These are phyloP conservation scores for Paramecium pentaurelia DNA, from an alignment of 73 alveolate genomes.

Conservation along the genomic window DNA sequence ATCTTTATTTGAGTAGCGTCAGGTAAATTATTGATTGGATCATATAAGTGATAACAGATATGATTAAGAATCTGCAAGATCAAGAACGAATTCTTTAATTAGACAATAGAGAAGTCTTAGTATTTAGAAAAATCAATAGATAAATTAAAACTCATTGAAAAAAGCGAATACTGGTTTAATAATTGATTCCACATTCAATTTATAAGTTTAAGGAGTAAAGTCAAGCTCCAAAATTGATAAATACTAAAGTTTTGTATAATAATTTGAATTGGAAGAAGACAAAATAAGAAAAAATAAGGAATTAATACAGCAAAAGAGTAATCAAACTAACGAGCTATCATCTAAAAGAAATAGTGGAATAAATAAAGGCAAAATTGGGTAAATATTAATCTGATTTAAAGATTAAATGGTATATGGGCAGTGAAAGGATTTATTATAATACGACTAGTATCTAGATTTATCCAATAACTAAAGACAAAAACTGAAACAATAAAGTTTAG, in stretches of 20 bases:
- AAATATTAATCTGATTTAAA: background rate
- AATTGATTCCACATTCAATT: background rate
- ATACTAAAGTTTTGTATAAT: background rate
- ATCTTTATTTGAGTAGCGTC: background rate
- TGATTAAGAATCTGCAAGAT: background rate
- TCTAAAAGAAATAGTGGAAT: background rate
- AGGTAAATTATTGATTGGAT: background rate
- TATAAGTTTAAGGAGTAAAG: background rate
- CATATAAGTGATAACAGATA: background rate
- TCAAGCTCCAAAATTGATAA: background rate
- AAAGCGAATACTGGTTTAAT: background rate
- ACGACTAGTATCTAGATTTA: slow-evolving; percentile 7
- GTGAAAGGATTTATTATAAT: background rate
- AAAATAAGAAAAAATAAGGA: background rate
- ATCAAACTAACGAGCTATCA: background rate
- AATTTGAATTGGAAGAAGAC: background rate
- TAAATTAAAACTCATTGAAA: background rate
- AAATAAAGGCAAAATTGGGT: background rate
- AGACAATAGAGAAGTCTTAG: background rate
- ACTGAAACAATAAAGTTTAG: slow-evolving; percentile 41
- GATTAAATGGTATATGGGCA: background rate
- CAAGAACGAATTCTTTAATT: background rate
- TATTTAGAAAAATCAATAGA: background rate
- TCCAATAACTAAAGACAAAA: slow-evolving; percentile 18
- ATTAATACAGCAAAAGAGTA: background rate